Base-by-base conservation (phyloP, 208 protist genomes). In the Leishmania aethiopica region DNA sequence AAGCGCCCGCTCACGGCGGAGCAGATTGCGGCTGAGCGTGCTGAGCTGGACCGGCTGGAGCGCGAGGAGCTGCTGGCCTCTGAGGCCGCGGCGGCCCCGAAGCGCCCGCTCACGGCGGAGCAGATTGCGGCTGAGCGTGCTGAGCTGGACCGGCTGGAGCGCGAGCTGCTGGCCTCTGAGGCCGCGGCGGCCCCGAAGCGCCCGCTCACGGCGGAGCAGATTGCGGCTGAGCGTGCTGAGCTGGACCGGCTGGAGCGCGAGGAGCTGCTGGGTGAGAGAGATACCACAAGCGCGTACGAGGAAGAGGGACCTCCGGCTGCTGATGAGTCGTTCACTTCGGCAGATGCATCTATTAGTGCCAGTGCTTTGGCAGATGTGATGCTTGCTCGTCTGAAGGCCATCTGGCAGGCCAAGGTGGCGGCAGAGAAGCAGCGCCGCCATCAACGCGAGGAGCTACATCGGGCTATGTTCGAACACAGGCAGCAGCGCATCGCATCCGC, bases 401-500 rank as follows among this genome's bases (percentile, higher is more conserved):
- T 86, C 1, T 86, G 82, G 82, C 82, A 86, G 51, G 74, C 51
- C 0, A 78, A 86, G 66, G 53, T 80, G 47, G 80, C 51, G 6
- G 78, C 77, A 5, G 75, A 70, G 62, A 82, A 79, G 55, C 35
- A 82, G 53, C 77, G 78, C 13, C 82, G 82, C 0, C 62, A 69
- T n/a, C 25, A 69, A 51, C 83, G 83, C 28, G 86, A 90, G 74
- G 81, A 51, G 32, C 75, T 87, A 40, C 74, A 84, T 28, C 57
- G 75, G 53, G 87, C 86, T 8, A 79, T 79, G 73, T 87, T 90
- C 25, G 89, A 81, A 17, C 89, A 93, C 79, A 86, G 88, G 53
- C 84, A 91, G 66, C 57, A 85, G 77, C 84, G 85, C 55, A 93
- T 95, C 75, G 88, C 84, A 15, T 84, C 80, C 2, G 89, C 91